Evolutionary conservation across 768 basidiomycete species (phyloP), one percentile per base, ranked within the genome.

Genomic region (Sporobolomyces roseus): DNA sequence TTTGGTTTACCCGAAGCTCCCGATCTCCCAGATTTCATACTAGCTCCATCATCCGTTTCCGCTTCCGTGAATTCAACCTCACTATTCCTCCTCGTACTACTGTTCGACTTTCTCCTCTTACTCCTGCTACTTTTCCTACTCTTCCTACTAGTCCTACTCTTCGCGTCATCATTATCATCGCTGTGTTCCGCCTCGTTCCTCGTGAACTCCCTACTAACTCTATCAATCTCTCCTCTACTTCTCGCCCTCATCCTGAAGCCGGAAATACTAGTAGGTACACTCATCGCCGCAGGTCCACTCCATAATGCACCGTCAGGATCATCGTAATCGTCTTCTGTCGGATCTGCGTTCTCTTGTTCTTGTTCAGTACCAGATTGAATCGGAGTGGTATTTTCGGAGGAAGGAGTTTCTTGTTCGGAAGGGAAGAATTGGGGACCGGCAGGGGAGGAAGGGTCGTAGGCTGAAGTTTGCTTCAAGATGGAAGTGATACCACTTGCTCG

Each of bases 361-460:
- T 19, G 38, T 10, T 51, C 33, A 5, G 45, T 21, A n/a, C 8
- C 13, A 29, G 17, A 62, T 32, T 32, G 29, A 12, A 43, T 29
- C 21, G 17, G 21, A 30, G 19, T n/a, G n/a, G n/a, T n/a, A n/a
- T n/a, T n/a, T n/a, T n/a, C n/a, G n/a, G n/a, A 13, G 38, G 19
- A 13, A n/a, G 38, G 17, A 41, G 10, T 41, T 41, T 7, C 27
- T 19, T n/a, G 41, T 33, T 70, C 69, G 38, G 63, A 56, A 29
- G 70, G 65, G 55, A 71, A 71, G 65, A 71, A 71, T 36, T 71
- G 70, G n/a, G 64, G 49, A 48, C 62, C 70, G 30, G 65, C 41
- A 12, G 46, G 14, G 4, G 30, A 36, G 3, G 60, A 14, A 3
- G 70, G 60, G 55, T 71, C 70, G 65, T 71, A 71, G 21, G 55